Conservation (phyloP, 495 filamentous ascomycete genomes). For the Penicillium crystallinum region DNA sequence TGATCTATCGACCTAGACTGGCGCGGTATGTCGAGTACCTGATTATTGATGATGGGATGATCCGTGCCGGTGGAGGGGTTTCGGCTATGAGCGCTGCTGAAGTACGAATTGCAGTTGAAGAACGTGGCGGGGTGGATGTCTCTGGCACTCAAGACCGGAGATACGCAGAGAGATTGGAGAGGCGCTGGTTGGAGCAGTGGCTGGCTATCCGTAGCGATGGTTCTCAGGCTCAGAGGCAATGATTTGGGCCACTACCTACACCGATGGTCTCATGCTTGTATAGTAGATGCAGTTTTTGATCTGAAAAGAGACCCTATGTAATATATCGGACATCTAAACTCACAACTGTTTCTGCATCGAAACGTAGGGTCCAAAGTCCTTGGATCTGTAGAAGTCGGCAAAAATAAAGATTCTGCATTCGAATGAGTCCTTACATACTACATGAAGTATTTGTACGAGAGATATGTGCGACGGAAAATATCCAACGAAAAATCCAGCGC, state of each 20-base stretch:
- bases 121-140: constrained; percentile 37
- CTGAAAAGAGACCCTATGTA: neutral
- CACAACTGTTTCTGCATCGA: neutral
- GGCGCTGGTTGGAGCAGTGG: constrained; percentile 39
- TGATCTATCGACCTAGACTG: constrained; percentile 39
- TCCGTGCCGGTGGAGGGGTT: constrained; percentile 47
- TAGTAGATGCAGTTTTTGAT: neutral
- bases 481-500: neutral
- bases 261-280: neutral
- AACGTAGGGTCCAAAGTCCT: neutral
- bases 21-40: constrained; percentile 46
- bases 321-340: neutral
- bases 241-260: neutral
- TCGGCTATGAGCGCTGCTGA: constrained; percentile 48
- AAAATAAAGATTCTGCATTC: too few species aligned
- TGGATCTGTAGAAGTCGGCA: too few species aligned
- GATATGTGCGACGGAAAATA: neutral
- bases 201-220: constrained; percentile 12
- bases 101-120: constrained; percentile 51
- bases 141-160: constrained; percentile 11
- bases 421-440: too few species aligned
- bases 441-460: too few species aligned
- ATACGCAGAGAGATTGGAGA: constrained; percentile 24
- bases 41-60: constrained; percentile 54
- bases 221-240: neutral